These are phyloP conservation scores for Auriscalpium vulgare DNA, from an alignment of 768 basidiomycete genomes.

Conservation along the genomic window DNA sequence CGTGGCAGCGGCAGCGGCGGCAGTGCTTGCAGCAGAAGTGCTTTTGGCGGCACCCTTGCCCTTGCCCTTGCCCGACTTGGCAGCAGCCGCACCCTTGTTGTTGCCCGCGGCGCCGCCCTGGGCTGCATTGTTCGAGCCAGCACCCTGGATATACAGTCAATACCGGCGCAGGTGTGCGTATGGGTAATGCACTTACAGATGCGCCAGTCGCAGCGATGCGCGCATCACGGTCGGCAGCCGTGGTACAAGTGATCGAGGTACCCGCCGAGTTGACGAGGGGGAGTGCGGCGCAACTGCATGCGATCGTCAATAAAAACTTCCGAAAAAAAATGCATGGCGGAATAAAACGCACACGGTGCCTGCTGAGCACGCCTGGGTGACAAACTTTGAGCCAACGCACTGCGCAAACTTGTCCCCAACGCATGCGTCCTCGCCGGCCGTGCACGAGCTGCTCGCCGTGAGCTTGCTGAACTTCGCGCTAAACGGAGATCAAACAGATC, in stretches of 20 bases:
- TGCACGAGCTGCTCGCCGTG: slow-evolving; percentile 38
- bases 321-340: background rate
- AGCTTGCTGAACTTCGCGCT: slow-evolving; percentile 39
- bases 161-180: background rate
- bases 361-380: slow-evolving; percentile 19
- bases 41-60: background rate
- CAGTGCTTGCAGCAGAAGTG: background rate
- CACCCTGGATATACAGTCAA: background rate
- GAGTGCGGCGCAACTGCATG: slow-evolving; percentile 30
- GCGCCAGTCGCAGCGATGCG: slow-evolving; percentile 36
- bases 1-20: background rate
- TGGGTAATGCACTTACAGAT: slow-evolving; percentile 1
- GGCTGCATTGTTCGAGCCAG: background rate
- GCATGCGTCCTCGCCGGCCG: slow-evolving; percentile 38
- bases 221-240: slow-evolving; percentile 35
- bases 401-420: slow-evolving; percentile 43
- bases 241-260: slow-evolving; percentile 45
- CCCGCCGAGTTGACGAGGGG: slow-evolving; percentile 43
- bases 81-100: background rate
- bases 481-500: background rate
- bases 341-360: slow-evolving; percentile 15
- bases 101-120: background rate
- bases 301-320: background rate
- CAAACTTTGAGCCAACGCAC: slow-evolving; percentile 40
- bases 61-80: background rate